A percentile compares a stretch with the other conserved stretches of the same genome.
Conservation (phyloP, 257 asterid genomes). For the Nicotiana tomentosiformis region DNA sequence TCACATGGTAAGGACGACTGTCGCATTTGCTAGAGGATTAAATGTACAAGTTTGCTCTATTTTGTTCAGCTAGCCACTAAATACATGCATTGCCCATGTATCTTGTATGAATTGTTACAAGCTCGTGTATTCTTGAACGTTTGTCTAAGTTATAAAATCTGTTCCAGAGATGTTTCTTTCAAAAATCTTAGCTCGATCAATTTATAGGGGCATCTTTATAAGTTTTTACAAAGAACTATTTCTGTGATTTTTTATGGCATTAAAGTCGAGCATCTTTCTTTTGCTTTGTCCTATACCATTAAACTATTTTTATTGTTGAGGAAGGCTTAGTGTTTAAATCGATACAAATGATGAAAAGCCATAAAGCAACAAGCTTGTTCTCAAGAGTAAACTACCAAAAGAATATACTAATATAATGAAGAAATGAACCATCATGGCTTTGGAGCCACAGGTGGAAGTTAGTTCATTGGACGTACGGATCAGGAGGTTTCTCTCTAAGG, state of each 20-base stretch:
- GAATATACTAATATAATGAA: background rate
- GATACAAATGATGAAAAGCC: background rate
- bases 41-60: background rate
- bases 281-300: background rate
- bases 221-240: background rate
- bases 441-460: background rate
- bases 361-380: background rate
- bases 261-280: background rate
- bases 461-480: no score
- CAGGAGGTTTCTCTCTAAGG: background rate
- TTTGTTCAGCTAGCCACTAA: background rate
- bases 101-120: background rate
- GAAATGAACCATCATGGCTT: background rate
- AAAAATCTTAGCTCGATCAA: background rate
- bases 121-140: background rate
- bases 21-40: background rate
- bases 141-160: background rate
- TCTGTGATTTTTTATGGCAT: background rate
- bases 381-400: background rate
- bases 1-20: background rate
- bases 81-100: background rate
- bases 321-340: background rate
- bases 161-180: background rate
- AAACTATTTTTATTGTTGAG: background rate
- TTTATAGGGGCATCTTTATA: background rate